Conservation (phyloP, 73 alveolate genomes). For the Tetrahymena malaccensis region DNA sequence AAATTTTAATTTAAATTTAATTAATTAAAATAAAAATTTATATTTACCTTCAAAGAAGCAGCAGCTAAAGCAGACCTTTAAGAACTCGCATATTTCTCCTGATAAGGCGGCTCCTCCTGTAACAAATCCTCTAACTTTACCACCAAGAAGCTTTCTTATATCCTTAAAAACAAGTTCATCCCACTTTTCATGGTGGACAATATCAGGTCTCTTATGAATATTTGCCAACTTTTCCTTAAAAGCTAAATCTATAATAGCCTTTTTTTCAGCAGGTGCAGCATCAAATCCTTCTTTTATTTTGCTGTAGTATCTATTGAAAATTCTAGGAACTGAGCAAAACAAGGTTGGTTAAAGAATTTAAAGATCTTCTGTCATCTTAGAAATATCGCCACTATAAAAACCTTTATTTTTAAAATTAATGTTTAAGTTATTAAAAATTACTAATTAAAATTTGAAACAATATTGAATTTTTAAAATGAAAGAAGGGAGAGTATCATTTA, state of each 20-base stretch:
- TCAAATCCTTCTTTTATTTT: slow-evolving; percentile 58
- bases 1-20: neutral
- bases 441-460: too few species aligned
- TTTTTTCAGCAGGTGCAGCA: slow-evolving; percentile 51
- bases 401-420: neutral
- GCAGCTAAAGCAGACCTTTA: slow-evolving; percentile 56
- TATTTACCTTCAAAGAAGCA: slow-evolving; percentile 58
- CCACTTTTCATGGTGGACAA: slow-evolving; percentile 53
- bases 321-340: slow-evolving; percentile 95
- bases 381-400: slow-evolving; percentile 76
- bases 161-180: slow-evolving; percentile 72
- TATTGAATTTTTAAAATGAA: too few species aligned
- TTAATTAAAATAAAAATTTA: neutral
- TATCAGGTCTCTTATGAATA: slow-evolving; percentile 40
- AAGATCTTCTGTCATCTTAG: slow-evolving; percentile 71
- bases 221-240: slow-evolving; percentile 49
- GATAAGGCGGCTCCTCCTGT: slow-evolving; percentile 86
- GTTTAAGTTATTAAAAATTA: too few species aligned
- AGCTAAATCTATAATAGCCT: slow-evolving; percentile 64
- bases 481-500: neutral
- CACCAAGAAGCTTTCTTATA: slow-evolving; percentile 75
- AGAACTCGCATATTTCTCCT: slow-evolving; percentile 61
- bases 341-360: slow-evolving; percentile 87
- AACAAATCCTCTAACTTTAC: slow-evolving; percentile 68
- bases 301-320: slow-evolving; percentile 79